phyloP scores from a whole-genome alignment of 2,329 filamentous ascomycete species.

The Coniochaeta prunicola region DNA sequence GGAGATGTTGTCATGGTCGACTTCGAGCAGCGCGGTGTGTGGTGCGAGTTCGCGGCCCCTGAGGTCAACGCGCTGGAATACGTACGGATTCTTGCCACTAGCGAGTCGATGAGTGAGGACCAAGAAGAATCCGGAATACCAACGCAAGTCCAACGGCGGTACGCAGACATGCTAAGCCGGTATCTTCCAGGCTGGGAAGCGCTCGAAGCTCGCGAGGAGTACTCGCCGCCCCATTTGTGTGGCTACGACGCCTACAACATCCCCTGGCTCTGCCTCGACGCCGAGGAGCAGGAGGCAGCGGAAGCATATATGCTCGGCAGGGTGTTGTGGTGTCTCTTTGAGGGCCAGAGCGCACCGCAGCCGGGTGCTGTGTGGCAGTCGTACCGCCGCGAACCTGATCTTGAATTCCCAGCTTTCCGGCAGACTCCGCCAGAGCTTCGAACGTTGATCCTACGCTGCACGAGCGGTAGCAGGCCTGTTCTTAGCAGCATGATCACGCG shows the following conservation, averaged over 20 bases:
- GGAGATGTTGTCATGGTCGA: slow-evolving; percentile 49
- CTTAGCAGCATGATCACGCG: slow-evolving; percentile 38
- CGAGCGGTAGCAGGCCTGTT: slow-evolving; percentile 35
- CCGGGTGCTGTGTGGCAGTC: slow-evolving; percentile 51
- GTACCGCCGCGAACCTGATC: slow-evolving; percentile 46
- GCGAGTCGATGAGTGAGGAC: slow-evolving; percentile 21
- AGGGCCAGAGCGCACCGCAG: slow-evolving; percentile 51
- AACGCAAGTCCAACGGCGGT: slow-evolving; percentile 29
- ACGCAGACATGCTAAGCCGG: slow-evolving; percentile 29
- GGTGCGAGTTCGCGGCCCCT: slow-evolving; percentile 54
- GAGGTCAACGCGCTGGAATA: slow-evolving; percentile 55
- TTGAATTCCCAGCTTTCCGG: slow-evolving; percentile 47
- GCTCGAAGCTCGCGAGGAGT: slow-evolving; percentile 33
- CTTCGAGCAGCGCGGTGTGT: slow-evolving; percentile 56
- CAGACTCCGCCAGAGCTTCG: slow-evolving; percentile 38
- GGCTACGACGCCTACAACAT: slow-evolving; percentile 40
- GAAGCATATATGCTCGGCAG: slow-evolving; percentile 58
- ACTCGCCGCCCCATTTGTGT: slow-evolving; percentile 14
- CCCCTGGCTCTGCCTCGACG: slow-evolving; percentile 46
- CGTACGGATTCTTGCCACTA: slow-evolving; percentile 39
- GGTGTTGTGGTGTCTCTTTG: slow-evolving; percentile 56
- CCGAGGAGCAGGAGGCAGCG: slow-evolving; percentile 45
- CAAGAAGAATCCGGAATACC: slow-evolving; percentile 21
- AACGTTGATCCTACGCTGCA: slow-evolving; percentile 43
- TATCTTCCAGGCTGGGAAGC: slow-evolving; percentile 40